Percentiles rank a stretch among this genome's conserved stretches.
These are phyloP conservation scores for Lipomyces japonicus DNA, from an alignment of 805 yeast species.

Conservation along the genomic window DNA sequence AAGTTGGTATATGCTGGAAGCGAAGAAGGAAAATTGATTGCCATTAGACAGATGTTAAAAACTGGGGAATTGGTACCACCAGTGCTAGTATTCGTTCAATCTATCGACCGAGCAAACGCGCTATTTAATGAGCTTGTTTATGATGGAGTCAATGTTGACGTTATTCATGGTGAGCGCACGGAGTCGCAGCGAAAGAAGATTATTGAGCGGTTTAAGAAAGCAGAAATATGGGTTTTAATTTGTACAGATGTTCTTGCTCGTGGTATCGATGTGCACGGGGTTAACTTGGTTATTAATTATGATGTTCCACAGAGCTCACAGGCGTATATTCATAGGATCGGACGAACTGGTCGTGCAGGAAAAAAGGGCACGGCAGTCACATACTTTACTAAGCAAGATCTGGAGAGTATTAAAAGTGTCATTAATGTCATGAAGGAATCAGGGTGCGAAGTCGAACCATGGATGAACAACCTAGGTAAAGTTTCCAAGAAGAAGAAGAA, in stretches of 20 bases:
- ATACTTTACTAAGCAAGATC: conserved; percentile 87
- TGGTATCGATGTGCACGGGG: conserved; percentile 96
- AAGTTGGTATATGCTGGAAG: conserved; percentile 80
- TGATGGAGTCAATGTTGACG: conserved; percentile 90
- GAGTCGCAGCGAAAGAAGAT: conserved; percentile 80
- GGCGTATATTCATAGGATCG: conserved; percentile 94
- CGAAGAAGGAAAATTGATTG: conserved; percentile 92
- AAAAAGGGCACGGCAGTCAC: conserved; percentile 83
- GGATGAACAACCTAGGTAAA: conserved; percentile 76
- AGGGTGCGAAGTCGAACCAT: conserved; percentile 61
- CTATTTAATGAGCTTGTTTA: conserved; percentile 87
- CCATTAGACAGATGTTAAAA: conserved; percentile 81
- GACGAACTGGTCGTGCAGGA: conserved; percentile 98
- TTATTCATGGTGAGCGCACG: conserved; percentile 91
- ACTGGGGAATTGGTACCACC: conserved; percentile 87
- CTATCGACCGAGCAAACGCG: conserved; percentile 91
- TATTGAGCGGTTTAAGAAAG: conserved; percentile 77
- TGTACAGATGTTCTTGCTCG: conserved; percentile 95
- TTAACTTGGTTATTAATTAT: conserved; percentile 88
- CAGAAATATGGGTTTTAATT: conserved; percentile 92
- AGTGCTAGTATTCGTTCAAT: conserved; percentile 83
- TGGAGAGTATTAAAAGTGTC: conserved; percentile 69
- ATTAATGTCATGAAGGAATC: conserved; percentile 94
- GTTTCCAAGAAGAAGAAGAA: conserved; percentile 54
- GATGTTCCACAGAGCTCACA: conserved; percentile 94